Conservation (phyloP, 2,329 filamentous ascomycete species). For the Annulohypoxylon truncatum region DNA sequence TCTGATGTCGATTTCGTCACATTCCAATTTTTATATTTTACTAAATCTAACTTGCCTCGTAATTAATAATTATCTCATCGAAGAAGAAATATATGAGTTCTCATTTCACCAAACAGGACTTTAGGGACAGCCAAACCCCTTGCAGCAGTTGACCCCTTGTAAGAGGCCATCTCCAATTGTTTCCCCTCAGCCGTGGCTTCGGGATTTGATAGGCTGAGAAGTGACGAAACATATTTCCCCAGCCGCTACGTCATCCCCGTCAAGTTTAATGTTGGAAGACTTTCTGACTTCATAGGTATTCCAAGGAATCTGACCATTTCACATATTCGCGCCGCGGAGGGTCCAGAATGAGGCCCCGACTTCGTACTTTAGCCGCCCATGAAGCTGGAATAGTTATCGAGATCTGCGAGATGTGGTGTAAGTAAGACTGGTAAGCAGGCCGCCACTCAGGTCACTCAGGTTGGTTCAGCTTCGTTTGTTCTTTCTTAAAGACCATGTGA, state of each 20-base stretch:
- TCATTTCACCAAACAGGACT: background rate
- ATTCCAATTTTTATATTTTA: too few relatives aligned
- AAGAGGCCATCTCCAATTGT: conserved; percentile 22
- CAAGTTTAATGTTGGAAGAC: conserved; percentile 16
- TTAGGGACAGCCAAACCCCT: background rate
- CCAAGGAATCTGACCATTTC: conserved; percentile 20
- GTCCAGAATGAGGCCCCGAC: background rate
- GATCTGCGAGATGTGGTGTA: background rate
- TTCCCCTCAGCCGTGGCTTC: conserved; percentile 18
- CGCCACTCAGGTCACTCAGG: conserved; percentile 11
- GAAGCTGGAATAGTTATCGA: too few relatives aligned
- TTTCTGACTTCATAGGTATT: conserved; percentile 11
- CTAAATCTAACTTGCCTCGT: too few relatives aligned
- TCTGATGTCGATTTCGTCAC: too few relatives aligned
- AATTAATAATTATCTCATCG: too few relatives aligned
- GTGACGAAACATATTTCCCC: conserved; percentile 4
- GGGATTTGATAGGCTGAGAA: conserved; percentile 30
- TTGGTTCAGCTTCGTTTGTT: conserved; percentile 9
- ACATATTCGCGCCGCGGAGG: conserved; percentile 11
- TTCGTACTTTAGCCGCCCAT: conserved; percentile 16
- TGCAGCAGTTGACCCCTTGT: background rate
- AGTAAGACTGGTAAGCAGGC: conserved; percentile 4
- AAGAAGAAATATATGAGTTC: too few relatives aligned
- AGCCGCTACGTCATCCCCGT: conserved; percentile 35
- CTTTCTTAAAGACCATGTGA: conserved; percentile 4